phyloP scores from a whole-genome alignment of 352 stramenopile genomes.

The Pythium brachiatum region DNA sequence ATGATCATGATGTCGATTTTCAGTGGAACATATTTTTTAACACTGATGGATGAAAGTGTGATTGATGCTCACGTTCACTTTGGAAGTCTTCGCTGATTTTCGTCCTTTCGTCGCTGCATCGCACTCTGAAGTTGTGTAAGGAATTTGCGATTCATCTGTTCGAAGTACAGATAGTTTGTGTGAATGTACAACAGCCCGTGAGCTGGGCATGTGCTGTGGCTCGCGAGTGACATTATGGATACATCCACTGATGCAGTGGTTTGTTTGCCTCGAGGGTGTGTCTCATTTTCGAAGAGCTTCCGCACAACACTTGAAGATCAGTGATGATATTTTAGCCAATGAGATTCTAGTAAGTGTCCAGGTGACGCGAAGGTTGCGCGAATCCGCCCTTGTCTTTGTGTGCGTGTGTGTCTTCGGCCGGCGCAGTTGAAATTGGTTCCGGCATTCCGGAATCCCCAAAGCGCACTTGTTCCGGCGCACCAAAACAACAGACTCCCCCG shows the following conservation, averaged over 20 bases:
- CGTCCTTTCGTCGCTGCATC: background rate
- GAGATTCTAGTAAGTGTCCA: background rate
- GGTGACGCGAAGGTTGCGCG: conserved; percentile 24
- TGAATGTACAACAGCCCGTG: background rate
- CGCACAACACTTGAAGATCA: conserved; percentile 22
- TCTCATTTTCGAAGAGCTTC: conserved; percentile 3
- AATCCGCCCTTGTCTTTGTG: conserved; percentile 27
- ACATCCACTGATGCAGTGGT: too few species aligned
- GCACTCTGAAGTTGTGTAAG: too few species aligned
- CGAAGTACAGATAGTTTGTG: too few species aligned
- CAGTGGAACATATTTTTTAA: too few species aligned
- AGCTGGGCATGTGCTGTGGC: background rate
- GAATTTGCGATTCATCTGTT: too few species aligned
- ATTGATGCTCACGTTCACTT: too few species aligned
- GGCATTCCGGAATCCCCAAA: conserved; percentile 2
- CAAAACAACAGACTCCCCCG: conserved; percentile 5
- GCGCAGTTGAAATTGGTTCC: conserved; percentile 11
- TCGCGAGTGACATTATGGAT: background rate
- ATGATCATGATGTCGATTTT: background rate
- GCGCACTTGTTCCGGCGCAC: conserved; percentile 1
- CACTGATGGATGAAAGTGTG: too few species aligned
- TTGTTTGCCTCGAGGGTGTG: too few species aligned
- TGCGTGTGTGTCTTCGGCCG: background rate
- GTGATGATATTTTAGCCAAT: conserved; percentile 23
- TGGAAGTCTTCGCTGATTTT: background rate